Base-by-base conservation (phyloP, 2,329 filamentous ascomycete species). In the Alternaria triticina region DNA sequence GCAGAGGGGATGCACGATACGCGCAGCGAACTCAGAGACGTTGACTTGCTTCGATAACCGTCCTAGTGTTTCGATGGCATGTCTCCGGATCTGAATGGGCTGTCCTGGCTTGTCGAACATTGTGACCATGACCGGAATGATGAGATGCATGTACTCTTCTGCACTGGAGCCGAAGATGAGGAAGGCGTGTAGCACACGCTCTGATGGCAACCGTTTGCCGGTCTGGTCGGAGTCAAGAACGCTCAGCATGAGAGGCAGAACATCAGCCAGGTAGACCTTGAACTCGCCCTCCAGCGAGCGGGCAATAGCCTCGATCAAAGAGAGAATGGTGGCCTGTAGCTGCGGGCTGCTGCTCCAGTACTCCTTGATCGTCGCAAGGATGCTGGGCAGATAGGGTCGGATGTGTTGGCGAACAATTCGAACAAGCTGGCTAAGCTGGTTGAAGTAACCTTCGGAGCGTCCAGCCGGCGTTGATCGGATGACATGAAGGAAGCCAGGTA, bases 111-210 rank as follows among this genome's bases (percentile, higher is more conserved):
- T 96, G 78, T 99, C 95, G 74, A 99, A 98, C 52, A 97, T 91
- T 47, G 91, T 90, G 9, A 99, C 94, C 74, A 99, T 94, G 36
- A 97, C 93, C 0, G 96, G 96, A 55, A 99, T 93, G 70, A 99
- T 98, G 56, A 99, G 86, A 78, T 99, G 96, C 96, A 99, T 99
- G 79, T 99, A 99, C 78, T 99, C 96, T 78, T 99, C 96, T 11
- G 92, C 92, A 74, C 94, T 98, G 0, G 94, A 91, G 1, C 96
- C 96, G 77, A 99, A 99, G 1, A 99, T 92, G 27, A 99, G 83
- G 79, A 99, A 97, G 0, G 95, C 94, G 77, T 98, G 96, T 23
- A 99, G 85, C 5, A 99, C 94, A 71, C 91, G 91, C 77, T 97
- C 94, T 0, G 94, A 97, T 3, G 94, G 91, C 13, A 88, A 86